Evolutionary conservation across 768 basidiomycete species (phyloP).

Genomic region (Kondoa malvinella): DNA sequence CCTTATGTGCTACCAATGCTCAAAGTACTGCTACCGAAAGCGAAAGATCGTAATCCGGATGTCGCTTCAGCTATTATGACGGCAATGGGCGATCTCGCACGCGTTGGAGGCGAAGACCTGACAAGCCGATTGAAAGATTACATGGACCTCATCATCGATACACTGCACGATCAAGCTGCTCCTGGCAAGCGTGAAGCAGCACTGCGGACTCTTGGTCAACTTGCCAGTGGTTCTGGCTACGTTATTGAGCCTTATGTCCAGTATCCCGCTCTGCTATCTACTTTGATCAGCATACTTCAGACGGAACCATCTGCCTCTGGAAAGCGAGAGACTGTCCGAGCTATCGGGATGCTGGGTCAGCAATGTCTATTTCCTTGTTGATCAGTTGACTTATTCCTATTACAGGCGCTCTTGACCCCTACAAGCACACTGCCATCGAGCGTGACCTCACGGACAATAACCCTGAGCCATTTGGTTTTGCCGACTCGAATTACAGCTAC

Average conservation of each 20-base stretch:
- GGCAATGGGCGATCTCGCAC: slow-evolving; percentile 83
- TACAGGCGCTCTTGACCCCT: slow-evolving; percentile 71
- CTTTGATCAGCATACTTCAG: slow-evolving; percentile 66
- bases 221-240: slow-evolving; percentile 88
- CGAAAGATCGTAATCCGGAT: slow-evolving; percentile 62
- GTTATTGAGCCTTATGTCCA: slow-evolving; percentile 81
- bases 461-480: slow-evolving; percentile 42
- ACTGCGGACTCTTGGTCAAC: slow-evolving; percentile 77
- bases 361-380: neutral
- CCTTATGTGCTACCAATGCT: slow-evolving; percentile 90
- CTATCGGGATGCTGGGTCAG: slow-evolving; percentile 66
- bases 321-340: slow-evolving; percentile 77
- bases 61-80: slow-evolving; percentile 84
- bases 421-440: slow-evolving; percentile 53
- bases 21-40: slow-evolving; percentile 76
- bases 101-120: slow-evolving; percentile 85
- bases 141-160: slow-evolving; percentile 74
- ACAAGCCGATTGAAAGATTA: slow-evolving; percentile 63
- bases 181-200: slow-evolving; percentile 72
- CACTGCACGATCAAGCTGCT: slow-evolving; percentile 67
- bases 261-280: slow-evolving; percentile 71
- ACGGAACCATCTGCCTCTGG: slow-evolving; percentile 52
- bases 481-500: slow-evolving; percentile 27
- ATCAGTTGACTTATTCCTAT: neutral
- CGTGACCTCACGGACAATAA: slow-evolving; percentile 45